Percentiles rank a stretch among this genome's conserved stretches.
Evolutionary conservation across 768 basidiomycete species (phyloP).

Genomic region (Mycena olivaceomarginata): DNA sequence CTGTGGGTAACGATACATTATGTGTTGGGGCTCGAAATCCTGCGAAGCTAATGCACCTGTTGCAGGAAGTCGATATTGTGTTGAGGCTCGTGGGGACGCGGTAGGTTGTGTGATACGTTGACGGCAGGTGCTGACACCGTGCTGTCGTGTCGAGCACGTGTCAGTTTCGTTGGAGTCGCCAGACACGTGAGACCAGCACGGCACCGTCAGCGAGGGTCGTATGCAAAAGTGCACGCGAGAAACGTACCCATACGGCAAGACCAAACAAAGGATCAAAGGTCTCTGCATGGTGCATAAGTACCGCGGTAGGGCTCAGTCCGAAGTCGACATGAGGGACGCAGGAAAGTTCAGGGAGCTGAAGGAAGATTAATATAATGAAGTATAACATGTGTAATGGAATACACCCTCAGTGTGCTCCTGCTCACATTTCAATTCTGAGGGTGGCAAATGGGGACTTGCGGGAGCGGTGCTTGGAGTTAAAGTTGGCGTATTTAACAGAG

Average conservation of each 20-base stretch:
- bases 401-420: neutral
- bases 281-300: neutral
- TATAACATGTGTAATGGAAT: neutral
- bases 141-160: neutral
- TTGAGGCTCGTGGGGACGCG: neutral
- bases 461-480: too few relatives aligned
- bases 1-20: neutral
- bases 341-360: neutral
- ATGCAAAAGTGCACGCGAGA: neutral
- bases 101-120: neutral
- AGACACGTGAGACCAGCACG: neutral
- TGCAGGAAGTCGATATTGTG: neutral
- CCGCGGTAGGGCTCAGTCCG: neutral
- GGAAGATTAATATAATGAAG: neutral
- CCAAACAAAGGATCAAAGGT: too few relatives aligned
- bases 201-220: neutral
- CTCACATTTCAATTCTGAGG: neutral
- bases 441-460: too few relatives aligned
- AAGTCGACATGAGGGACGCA: neutral
- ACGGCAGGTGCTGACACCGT: neutral
- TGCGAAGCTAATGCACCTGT: neutral
- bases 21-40: slow-evolving; percentile 3
- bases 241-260: neutral
- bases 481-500: too few relatives aligned
- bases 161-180: neutral